A percentile compares a stretch with the other conserved stretches of the same genome.
These are phyloP conservation scores for Epichloe hybrida DNA, from an alignment of 2,329 filamentous ascomycete genomes.

Conservation along the genomic window DNA sequence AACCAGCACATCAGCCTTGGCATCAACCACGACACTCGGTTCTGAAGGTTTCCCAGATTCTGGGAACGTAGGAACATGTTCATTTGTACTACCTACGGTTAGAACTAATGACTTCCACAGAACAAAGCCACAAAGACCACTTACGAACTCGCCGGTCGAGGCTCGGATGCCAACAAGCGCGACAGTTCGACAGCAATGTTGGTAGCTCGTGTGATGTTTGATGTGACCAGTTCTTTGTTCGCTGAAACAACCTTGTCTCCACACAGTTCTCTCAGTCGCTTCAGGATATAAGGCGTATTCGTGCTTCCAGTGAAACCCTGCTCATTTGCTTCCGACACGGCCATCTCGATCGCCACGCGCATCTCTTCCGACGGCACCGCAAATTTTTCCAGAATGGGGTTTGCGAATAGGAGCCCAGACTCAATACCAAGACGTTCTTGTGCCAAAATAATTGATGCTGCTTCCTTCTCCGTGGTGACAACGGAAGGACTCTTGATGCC, in stretches of 20 bases:
- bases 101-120: constrained; percentile 13
- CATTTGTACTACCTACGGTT: constrained; percentile 22
- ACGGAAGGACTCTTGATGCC: constrained; percentile 65
- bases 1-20: constrained; percentile 57
- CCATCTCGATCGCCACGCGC: constrained; percentile 53
- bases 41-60: neutral
- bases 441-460: constrained; percentile 76
- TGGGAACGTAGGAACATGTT: constrained; percentile 4
- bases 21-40: constrained; percentile 6
- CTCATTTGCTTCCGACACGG: constrained; percentile 49
- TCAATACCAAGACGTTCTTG: constrained; percentile 59
- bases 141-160: constrained; percentile 22
- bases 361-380: constrained; percentile 61
- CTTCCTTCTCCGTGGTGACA: constrained; percentile 63
- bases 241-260: constrained; percentile 56
- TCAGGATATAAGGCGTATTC: constrained; percentile 76
- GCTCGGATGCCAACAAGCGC: constrained; percentile 23
- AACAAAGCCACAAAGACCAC: constrained; percentile 14
- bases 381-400: constrained; percentile 62
- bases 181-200: constrained; percentile 41
- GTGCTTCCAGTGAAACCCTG: constrained; percentile 57
- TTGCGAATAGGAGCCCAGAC: constrained; percentile 77
- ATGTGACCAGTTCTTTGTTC: constrained; percentile 50
- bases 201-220: constrained; percentile 41
- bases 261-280: constrained; percentile 66